Conservation (phyloP, 495 filamentous ascomycete species). For the Penicillium arizonense region DNA sequence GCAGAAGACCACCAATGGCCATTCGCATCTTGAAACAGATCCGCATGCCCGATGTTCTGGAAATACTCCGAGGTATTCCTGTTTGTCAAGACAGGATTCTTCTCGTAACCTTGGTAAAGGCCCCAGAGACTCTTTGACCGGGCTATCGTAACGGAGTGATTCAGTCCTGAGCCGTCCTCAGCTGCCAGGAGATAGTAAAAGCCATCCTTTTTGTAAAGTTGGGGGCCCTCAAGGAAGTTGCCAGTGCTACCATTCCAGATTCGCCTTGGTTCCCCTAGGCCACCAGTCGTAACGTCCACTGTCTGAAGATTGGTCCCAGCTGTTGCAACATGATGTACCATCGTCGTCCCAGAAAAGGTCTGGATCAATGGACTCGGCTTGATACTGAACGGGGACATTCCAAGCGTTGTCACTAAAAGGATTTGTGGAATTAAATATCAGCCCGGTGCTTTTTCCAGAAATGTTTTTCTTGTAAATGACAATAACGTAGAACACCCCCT, state of each 20-base stretch:
- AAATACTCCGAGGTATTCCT: constrained; percentile 18
- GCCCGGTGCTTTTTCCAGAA: neutral
- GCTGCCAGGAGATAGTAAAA: constrained; percentile 59
- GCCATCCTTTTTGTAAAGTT: constrained; percentile 55
- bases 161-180: constrained; percentile 61
- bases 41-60: constrained; percentile 23
- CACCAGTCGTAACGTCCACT: constrained; percentile 18
- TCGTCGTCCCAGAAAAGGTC: constrained; percentile 29
- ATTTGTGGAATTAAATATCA: constrained; percentile 18
- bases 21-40: constrained; percentile 38
- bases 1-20: constrained; percentile 54
- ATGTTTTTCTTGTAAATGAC: neutral
- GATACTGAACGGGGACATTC: constrained; percentile 19
- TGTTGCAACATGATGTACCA: constrained; percentile 12
- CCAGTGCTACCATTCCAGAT: constrained; percentile 56
- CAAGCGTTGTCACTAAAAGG: constrained; percentile 16
- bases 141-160: constrained; percentile 53
- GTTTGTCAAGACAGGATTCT: constrained; percentile 20
- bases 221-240: constrained; percentile 59
- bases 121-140: constrained; percentile 55
- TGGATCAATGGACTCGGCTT: constrained; percentile 17
- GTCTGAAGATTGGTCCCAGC: constrained; percentile 9
- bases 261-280: constrained; percentile 27
- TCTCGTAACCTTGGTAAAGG: constrained; percentile 41
- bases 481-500: constrained; percentile 22